phyloP scores from a whole-genome alignment of 306 rosid species.

The Pyrus bretschneideri region DNA sequence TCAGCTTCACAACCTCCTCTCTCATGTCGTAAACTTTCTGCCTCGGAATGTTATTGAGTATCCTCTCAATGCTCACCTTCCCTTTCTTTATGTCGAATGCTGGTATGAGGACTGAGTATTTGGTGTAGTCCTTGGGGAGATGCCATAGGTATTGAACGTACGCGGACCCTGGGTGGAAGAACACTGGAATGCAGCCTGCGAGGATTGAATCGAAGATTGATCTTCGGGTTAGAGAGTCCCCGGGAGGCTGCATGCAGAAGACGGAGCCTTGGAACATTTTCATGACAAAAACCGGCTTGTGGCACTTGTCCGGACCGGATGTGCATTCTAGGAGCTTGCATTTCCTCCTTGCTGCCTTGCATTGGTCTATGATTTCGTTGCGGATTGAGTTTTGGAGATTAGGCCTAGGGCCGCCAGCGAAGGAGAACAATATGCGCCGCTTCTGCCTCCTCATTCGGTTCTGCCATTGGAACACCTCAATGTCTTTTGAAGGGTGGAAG shows the following conservation, averaged over 20 bases:
- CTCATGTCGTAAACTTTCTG: slow-evolving; percentile 27
- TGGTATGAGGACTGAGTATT: slow-evolving; percentile 30
- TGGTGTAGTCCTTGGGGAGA: slow-evolving; percentile 25
- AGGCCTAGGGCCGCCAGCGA: slow-evolving; percentile 42
- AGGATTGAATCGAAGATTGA: slow-evolving; percentile 42
- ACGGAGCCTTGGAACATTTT: slow-evolving; percentile 37
- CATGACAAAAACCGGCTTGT: slow-evolving; percentile 34
- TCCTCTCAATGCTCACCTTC: slow-evolving; percentile 25
- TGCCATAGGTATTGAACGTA: slow-evolving; percentile 43
- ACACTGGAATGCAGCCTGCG: slow-evolving; percentile 47
- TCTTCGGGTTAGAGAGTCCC: slow-evolving; percentile 41
- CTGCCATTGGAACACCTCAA: slow-evolving; percentile 35
- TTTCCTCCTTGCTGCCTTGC: slow-evolving; percentile 23
- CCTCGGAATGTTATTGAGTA: slow-evolving; percentile 15
- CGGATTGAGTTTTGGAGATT: slow-evolving; percentile 27
- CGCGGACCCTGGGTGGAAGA: slow-evolving; percentile 46
- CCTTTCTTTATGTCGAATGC: slow-evolving; percentile 10
- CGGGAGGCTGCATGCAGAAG: slow-evolving; percentile 48
- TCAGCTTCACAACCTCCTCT: slow-evolving; percentile 25
- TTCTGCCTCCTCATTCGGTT: slow-evolving; percentile 24
- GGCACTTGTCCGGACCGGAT: slow-evolving; percentile 26
- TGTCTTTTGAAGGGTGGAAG: slow-evolving; percentile 39
- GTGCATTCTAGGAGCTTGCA: slow-evolving; percentile 32
- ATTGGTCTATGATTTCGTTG: slow-evolving; percentile 32
- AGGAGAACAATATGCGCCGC: slow-evolving; percentile 31